Evolutionary conservation across 176 grass and related monocot genomes (phyloP).

Genomic region (Lolium rigidum): DNA sequence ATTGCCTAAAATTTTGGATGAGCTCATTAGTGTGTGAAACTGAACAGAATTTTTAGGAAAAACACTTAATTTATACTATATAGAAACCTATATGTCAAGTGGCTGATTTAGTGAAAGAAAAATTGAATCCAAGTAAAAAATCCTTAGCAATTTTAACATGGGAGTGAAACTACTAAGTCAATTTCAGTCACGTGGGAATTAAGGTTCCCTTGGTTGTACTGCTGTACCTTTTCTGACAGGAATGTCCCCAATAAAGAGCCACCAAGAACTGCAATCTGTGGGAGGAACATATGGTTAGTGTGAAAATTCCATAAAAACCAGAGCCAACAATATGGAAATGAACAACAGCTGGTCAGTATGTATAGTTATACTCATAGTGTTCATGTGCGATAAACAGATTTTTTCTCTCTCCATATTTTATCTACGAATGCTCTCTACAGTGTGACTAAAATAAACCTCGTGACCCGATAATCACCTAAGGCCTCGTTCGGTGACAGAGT

Average conservation of each 20-base stretch:
- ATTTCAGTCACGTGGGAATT: conserved; percentile 10
- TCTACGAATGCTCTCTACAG: not conserved
- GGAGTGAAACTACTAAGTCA: not conserved
- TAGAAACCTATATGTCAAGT: not conserved
- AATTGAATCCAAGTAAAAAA: not conserved
- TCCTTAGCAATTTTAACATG: not conserved
- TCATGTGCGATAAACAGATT: not conserved
- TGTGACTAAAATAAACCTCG: not conserved
- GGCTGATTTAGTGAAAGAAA: not conserved
- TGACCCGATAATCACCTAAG: not conserved
- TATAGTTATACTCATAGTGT: not conserved
- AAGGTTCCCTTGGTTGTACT: not conserved
- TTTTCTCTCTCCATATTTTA: not conserved
- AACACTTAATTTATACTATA: not conserved
- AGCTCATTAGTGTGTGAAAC: not conserved
- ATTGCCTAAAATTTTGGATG: not conserved
- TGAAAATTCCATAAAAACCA: not conserved
- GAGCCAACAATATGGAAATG: conserved; percentile 9
- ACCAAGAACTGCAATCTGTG: conserved; percentile 91
- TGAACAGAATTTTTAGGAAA: not conserved
- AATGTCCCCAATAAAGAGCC: conserved; percentile 94
- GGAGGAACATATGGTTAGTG: conserved; percentile 31
- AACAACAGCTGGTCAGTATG: not conserved
- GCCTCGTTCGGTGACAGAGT: no score
- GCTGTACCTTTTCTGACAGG: conserved; percentile 88